Evolutionary conservation across 2,329 filamentous ascomycete genomes (phyloP), one percentile per base, ranked within the genome.

Genomic region (Mycosphaerella arachidis): DNA sequence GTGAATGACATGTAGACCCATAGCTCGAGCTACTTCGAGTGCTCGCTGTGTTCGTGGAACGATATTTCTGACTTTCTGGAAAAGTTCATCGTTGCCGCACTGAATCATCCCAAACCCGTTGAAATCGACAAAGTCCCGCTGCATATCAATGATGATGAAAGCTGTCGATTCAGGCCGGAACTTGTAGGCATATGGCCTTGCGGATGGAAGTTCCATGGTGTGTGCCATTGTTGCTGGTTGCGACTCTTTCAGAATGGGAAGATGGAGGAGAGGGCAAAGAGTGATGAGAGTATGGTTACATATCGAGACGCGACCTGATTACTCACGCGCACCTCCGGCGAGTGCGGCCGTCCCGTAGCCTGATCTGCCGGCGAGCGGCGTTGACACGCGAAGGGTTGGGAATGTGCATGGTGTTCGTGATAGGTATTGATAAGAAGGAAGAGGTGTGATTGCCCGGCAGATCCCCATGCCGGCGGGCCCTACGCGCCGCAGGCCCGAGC

Each of bases 41-140:
- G 80, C 71, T 61, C 72, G 51, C 55, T 67, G 65, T 8, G 66
- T 66, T 16, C 53, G 59, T 3, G 70, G 70, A 4, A 71, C 65
- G 33, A 72, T 69, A 9, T 63, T 54, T 30, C 68, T 52, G 27
- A 71, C 68, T 30, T 59, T 62, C 18, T 63, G 56, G 59, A 72
- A 71, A 20, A 71, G 51, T 16, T 75, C 66, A 71, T 78, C 55
- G 71, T 78, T 55, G 71, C 74, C 62, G 63, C 71, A 70, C 70
- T 83, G 79, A 43, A 83, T 82, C 52, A 77, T 75, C 7, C 81
- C 81, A 63, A 82, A 83, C 27, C 81, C 80, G 53, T 75, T 74
- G 1, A 73, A 71, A n/a, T 79, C 76, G 6, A 83, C 67, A 61
- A 82, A 81, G 62, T 82, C 80, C 43, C 79, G 70, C 61, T 82